Evolutionary conservation across 331 rosid species (phyloP), one percentile per base, ranked within the genome.

Genomic region (Saraca asoca): DNA sequence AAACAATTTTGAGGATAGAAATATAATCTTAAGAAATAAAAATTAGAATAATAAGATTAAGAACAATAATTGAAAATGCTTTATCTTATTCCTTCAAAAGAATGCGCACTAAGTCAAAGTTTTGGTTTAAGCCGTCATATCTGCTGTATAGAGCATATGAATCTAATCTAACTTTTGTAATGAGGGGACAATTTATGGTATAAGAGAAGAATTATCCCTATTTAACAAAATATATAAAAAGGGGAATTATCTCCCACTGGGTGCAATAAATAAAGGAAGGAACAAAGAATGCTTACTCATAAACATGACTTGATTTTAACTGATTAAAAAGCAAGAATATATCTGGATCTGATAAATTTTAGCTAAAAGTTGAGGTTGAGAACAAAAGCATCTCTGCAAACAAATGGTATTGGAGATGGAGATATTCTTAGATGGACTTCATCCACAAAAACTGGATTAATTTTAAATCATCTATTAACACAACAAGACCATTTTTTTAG

Each of bases 321-420:
- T 31, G 54, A 44, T 20, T 24, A 24, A 24, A 24, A 20, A 63
- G 56, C 31, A 31, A 11, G 14, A 12, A 24, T 10, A 7, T 9
- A 0, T 39, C 43, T 39, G 7, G 5, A 38, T 62, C 46, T n/a
- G 45, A 24, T 61, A 38, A 14, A 17, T 8, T 20, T 7, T 62
- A 9, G 29, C 10, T 54, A 12, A 39, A 45, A 44, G 55, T 14
- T 45, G 54, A 14, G 68, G 12, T 5, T 14, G 14, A 24, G 2
- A 29, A 13, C 31, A 62, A n/a, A 11, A 29, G 24, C 9, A 44
- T 12, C 43, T 38, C 10, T 5, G 42, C 4, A 61, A 20, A 62
- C 20, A 44, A 62, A 24, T 62, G 54, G 54, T 24, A 52, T n/a
- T n/a, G n/a, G n/a, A n/a, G n/a, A n/a, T 24, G 45, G 41, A 53